phyloP scores from a whole-genome alignment of 2,329 filamentous ascomycete species.

The Aureobasidium pullulans region DNA sequence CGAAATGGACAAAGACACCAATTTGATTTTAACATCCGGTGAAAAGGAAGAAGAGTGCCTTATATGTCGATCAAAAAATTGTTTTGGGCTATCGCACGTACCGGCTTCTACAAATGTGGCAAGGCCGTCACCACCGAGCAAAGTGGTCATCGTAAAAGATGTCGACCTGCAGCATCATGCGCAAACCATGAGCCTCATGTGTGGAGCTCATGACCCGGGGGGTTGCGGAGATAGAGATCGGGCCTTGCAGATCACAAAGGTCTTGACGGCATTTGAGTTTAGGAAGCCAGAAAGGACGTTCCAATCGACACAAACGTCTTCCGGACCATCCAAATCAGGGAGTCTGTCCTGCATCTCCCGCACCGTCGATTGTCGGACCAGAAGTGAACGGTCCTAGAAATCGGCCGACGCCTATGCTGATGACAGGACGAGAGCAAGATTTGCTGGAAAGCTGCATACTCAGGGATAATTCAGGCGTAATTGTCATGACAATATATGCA shows the following conservation, averaged over 20 bases:
- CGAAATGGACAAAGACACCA: neutral
- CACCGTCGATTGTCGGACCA: neutral
- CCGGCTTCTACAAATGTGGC: neutral
- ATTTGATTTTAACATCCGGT: neutral
- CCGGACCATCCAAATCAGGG: neutral
- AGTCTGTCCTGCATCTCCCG: neutral
- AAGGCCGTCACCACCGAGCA: neutral
- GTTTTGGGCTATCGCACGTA: neutral
- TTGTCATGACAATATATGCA: neutral
- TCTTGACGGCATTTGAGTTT: constrained; percentile 3
- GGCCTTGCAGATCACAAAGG: neutral
- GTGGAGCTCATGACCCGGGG: constrained; percentile 4
- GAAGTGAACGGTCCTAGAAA: neutral
- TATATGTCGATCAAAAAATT: neutral
- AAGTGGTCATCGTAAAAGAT: neutral
- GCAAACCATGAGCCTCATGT: constrained; percentile 7
- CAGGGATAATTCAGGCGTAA: neutral
- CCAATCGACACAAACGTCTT: neutral
- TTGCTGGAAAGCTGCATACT: neutral
- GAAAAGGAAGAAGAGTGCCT: neutral
- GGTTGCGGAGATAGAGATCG: constrained; percentile 1
- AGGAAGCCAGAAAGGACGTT: neutral
- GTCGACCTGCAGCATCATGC: neutral
- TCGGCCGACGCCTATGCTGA: neutral
- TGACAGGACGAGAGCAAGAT: neutral